Percentiles rank a stretch among this genome's conserved stretches.
Conservation (phyloP, 768 basidiomycete species). For the Thelephora aurantiotincta region DNA sequence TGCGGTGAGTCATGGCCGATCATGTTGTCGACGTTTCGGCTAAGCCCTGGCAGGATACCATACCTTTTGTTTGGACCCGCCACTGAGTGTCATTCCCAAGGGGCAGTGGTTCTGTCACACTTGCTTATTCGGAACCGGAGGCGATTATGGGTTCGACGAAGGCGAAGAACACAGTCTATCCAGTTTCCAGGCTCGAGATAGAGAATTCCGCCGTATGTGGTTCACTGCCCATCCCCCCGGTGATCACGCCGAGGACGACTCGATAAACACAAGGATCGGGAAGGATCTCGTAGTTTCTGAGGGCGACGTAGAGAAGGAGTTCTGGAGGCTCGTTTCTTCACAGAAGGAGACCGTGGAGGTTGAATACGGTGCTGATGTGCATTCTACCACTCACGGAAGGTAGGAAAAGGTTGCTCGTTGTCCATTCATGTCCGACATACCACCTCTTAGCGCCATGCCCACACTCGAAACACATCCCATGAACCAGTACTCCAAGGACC, state of each 20-base stretch:
- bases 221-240: constrained; percentile 64
- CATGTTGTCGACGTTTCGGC: not conserved
- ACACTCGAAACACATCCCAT: constrained; percentile 89
- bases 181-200: constrained; percentile 84
- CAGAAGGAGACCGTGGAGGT: constrained; percentile 88
- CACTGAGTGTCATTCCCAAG: constrained; percentile 70
- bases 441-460: constrained; percentile 68
- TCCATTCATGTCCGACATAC: constrained; percentile 1
- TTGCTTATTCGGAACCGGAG: constrained; percentile 82
- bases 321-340: constrained; percentile 92
- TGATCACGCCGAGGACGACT: constrained; percentile 20
- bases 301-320: constrained; percentile 86
- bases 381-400: constrained; percentile 97
- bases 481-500: constrained; percentile 74
- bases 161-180: constrained; percentile 90
- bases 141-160: constrained; percentile 96
- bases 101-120: constrained; percentile 95
- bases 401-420: constrained; percentile 17
- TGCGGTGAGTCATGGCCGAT: constrained; percentile 32
- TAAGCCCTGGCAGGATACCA: constrained; percentile 60
- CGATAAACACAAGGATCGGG: constrained; percentile 40
- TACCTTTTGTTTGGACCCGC: constrained; percentile 93
- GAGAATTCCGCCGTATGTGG: constrained; percentile 82
- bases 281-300: constrained; percentile 58
- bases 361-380: constrained; percentile 98